These are phyloP conservation scores for Syzygium aromaticum DNA, from an alignment of 345 rosid species.

Conservation along the genomic window DNA sequence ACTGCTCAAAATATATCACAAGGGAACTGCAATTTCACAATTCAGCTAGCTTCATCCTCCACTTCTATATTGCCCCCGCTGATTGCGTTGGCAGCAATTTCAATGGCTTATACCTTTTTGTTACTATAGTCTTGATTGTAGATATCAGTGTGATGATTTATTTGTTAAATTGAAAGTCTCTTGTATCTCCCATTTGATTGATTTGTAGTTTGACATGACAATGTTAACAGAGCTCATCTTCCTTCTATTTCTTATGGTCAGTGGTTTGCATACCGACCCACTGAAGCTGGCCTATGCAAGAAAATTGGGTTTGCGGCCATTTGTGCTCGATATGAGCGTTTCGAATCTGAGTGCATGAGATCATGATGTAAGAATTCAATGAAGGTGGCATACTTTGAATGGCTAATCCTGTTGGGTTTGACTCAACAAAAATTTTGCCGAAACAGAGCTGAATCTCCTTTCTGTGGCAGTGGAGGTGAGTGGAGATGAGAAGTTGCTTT, in stretches of 20 bases:
- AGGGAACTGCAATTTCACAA: conserved; percentile 6
- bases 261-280: background rate
- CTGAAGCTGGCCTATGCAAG: background rate
- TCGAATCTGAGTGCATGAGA: background rate
- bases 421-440: background rate
- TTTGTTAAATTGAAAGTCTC: background rate
- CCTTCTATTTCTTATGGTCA: background rate
- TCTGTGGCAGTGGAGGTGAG: background rate
- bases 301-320: background rate
- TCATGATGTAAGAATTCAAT: too few species aligned
- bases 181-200: background rate
- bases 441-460: background rate
- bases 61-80: background rate
- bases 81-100: background rate
- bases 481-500: background rate
- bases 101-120: background rate
- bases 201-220: background rate
- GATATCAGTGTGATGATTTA: background rate
- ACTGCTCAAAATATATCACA: conserved; percentile 4
- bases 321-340: background rate
- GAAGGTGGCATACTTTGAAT: background rate
- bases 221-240: background rate
- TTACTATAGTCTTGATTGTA: background rate
- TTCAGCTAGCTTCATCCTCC: conserved; percentile 3
- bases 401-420: background rate